Evolutionary conservation across 1,284 basidiomycete species (phyloP), one percentile per base, ranked within the genome.

Genomic region (Trichosporon ovoides): DNA sequence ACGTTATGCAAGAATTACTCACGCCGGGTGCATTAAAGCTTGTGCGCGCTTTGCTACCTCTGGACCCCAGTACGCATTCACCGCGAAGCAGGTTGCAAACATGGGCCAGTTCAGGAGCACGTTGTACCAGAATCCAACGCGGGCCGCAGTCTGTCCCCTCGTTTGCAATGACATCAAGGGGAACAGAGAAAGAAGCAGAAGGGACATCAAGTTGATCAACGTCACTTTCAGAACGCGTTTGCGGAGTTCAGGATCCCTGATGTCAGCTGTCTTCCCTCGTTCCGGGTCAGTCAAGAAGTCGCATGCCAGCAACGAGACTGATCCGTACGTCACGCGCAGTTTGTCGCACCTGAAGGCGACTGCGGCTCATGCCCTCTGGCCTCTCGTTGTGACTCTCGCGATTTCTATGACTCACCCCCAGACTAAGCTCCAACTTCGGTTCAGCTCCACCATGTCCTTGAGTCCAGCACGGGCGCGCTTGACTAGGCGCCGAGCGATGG

Each of bases 41-140:
- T 75, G 68, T 2, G 76, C 76, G 18, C 76, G 60, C 18, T 65
- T 58, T 1, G 76, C 74, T 3, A 78, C 75, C 12, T 61, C 66
- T 1, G 73, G 70, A 1, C 70, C 73, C 75, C 75, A 77, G 16
- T 66, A 66, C 55, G 73, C 73, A 59, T 78, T 78, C 60, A 77
- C 62, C 68, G 68, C 72, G 63, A 77, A 76, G 57, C 75, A 76
- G 10, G 71, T 64, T 1, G 69, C 69, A 54, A 78, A 77, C 12
- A 77, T 69, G 0, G 76, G 76, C 68, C 72, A 78, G 43, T 68
- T 72, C 19, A 77, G 62, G 16, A 78, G 58, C 20, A 75, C 54
- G 38, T 78, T 75, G 63, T 76, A 78, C 70, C 74, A 75, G 56
- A 74, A 63, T 5, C 75, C 69, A 9, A 76, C 69, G 46, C 69